Conservation (phyloP, 805 yeast genomes). For the Saturnispora gosingensis region DNA sequence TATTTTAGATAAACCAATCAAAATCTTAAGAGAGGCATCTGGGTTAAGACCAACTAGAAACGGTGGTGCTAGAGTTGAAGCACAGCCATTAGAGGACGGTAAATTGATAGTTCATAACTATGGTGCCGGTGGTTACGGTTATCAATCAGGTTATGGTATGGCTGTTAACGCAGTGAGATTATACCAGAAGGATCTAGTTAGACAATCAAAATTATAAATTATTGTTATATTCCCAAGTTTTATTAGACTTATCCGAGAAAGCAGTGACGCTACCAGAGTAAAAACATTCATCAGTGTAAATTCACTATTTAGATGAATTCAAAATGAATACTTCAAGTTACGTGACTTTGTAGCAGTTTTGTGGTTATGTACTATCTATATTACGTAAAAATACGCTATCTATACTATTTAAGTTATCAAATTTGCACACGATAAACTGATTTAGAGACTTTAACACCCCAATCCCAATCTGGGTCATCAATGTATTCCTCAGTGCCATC, state of each 20-base stretch:
- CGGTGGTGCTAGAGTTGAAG: constrained; percentile 67
- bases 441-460: constrained; percentile 29
- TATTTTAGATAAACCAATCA: constrained; percentile 34
- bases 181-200: constrained; percentile 8
- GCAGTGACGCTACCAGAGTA: too few relatives aligned
- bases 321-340: too few relatives aligned
- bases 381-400: too few relatives aligned
- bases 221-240: neutral
- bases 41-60: constrained; percentile 69
- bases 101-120: constrained; percentile 53
- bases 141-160: constrained; percentile 58
- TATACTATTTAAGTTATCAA: too few relatives aligned
- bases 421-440: constrained; percentile 20
- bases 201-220: neutral
- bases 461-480: constrained; percentile 29
- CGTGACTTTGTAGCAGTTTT: too few relatives aligned
- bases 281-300: too few relatives aligned
- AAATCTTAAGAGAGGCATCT: constrained; percentile 53
- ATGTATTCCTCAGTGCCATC: constrained; percentile 24
- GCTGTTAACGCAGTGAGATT: constrained; percentile 36
- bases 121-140: constrained; percentile 60
- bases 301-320: too few relatives aligned
- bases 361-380: too few relatives aligned
- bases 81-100: constrained; percentile 32
- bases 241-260: neutral